phyloP scores from a whole-genome alignment of 2,329 filamentous ascomycete genomes.

The Ophiostoma australiae region DNA sequence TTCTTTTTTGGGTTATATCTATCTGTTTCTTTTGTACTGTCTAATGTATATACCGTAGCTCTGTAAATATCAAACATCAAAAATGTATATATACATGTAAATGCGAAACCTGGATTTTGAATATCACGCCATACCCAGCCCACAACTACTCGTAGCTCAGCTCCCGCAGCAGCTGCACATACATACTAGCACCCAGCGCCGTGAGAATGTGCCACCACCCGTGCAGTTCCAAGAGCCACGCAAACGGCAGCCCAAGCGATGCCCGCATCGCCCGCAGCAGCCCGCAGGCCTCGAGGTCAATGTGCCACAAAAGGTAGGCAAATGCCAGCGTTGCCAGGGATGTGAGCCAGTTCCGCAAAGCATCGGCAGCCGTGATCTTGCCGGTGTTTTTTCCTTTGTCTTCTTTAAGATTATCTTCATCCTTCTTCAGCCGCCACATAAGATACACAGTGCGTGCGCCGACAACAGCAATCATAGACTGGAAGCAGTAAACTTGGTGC shows the following conservation, averaged over 20 bases:
- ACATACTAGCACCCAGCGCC: conserved; percentile 44
- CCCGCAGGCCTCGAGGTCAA: conserved; percentile 50
- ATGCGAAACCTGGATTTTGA: no score
- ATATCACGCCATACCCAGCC: background rate
- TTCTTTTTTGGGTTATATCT: background rate
- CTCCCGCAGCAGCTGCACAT: conserved; percentile 21
- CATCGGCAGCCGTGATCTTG: background rate
- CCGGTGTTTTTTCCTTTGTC: background rate
- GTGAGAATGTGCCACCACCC: conserved; percentile 63
- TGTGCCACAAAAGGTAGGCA: conserved; percentile 52
- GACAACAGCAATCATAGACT: conserved; percentile 34
- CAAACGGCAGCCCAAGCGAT: conserved; percentile 49
- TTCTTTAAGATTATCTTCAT: conserved; percentile 25
- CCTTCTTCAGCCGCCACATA: conserved; percentile 25
- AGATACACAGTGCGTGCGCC: conserved; percentile 37
- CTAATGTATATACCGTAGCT: background rate
- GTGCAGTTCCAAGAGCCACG: conserved; percentile 54
- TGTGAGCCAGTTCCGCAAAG: conserved; percentile 11
- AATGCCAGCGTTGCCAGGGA: conserved; percentile 25
- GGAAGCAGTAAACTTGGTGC: conserved; percentile 41
- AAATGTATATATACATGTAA: background rate
- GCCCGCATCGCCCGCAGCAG: conserved; percentile 43
- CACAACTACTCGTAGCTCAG: conserved; percentile 4
- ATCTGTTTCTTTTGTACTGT: background rate
- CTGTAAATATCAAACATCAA: background rate